Base-by-base conservation (phyloP, 371 early-diverging fungal genomes). In the Entomophthora muscae region DNA sequence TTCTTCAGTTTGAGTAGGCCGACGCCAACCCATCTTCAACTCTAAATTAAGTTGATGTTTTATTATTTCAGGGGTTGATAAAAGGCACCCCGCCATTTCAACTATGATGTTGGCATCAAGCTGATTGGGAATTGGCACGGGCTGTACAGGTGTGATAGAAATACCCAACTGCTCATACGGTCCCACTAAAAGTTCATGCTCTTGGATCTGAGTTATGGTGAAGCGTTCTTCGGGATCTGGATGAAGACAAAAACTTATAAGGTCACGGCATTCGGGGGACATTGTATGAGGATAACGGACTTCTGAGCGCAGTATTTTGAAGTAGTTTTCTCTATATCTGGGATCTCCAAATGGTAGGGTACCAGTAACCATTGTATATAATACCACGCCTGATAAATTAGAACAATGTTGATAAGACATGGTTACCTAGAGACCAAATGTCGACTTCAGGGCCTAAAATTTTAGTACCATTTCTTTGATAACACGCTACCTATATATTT, bases 391-490 rank as follows among this genome's bases (percentile, higher is more conserved):
- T 63, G 28, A 12, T n/a, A 55, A 55, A 26, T n/a, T 3, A 55
- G 22, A 24, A 27, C n/a, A n/a, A n/a, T n/a, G n/a, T n/a, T n/a
- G n/a, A n/a, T n/a, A n/a, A n/a, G n/a, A n/a, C n/a, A n/a, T n/a
- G n/a, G n/a, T 52, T 63, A 63, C 63, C 63, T 30, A 64, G 32
- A 3, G 64, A 64, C 64, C 64, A 64, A 56, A 64, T 56, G 23
- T 64, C 64, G 1, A 64, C 56, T 30, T 64, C 64, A 21, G 64
- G 64, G 2, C 64, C 64, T 55, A 56, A 52, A 52, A 24, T 12
- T 12, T 28, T 12, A 52, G 2, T 28, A n/a, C n/a, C n/a, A n/a
- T n/a, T n/a, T n/a, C n/a, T n/a, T n/a, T n/a, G n/a, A n/a, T n/a
- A n/a, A n/a, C n/a, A n/a, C n/a, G 3, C 22, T 63, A 63, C 63